Base-by-base conservation (phyloP, 2,329 filamentous ascomycete species). In the Exophiala viscosa region DNA sequence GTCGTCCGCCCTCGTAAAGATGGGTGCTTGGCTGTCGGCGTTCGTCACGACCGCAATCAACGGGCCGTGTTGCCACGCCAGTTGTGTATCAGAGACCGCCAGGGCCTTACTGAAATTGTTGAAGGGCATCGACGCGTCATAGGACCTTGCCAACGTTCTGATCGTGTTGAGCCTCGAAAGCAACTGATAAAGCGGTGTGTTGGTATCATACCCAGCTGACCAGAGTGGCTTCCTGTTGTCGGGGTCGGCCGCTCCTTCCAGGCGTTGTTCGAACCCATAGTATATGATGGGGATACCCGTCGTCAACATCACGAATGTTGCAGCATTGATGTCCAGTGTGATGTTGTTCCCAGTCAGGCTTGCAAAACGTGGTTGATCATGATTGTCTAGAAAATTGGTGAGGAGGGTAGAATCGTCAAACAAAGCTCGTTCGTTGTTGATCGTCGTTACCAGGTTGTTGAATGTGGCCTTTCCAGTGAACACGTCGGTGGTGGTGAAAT, bases 271-370 rank as follows among this genome's bases (percentile, higher is more conserved):
- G 55, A 83, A 80, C 23, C 83, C 84, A 59, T 84, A 77, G 67
- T 86, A 87, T 32, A 86, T 73, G 50, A 85, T 81, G 1, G 83
- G 82, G 35, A 86, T 80, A 15, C 83, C 83, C 49, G 84, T 67
- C 31, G 65, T 63, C 14, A 86, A 75, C 28, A 86, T 75, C n/a
- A 78, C 79, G 61, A 81, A 85, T 0, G 81, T 74, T 36, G 86
- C 71, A 4, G 79, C 74, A 60, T 86, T 86, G 65, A 81, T 80
- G 41, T 82, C 77, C 2, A 84, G 73, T 46, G 66, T 44, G 5
- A 65, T 52, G 67, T 6, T 75, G 65, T 62, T 86, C 82, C 8
- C 69, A 64, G 45, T 77, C 82, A 52, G 73, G 65, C 55, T 69
- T 76, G 17, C 78, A 65, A 64, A 81, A 17, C 81, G 78, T 3